Conservation (phyloP, 495 filamentous ascomycete genomes). For the Pyronema domesticum region DNA sequence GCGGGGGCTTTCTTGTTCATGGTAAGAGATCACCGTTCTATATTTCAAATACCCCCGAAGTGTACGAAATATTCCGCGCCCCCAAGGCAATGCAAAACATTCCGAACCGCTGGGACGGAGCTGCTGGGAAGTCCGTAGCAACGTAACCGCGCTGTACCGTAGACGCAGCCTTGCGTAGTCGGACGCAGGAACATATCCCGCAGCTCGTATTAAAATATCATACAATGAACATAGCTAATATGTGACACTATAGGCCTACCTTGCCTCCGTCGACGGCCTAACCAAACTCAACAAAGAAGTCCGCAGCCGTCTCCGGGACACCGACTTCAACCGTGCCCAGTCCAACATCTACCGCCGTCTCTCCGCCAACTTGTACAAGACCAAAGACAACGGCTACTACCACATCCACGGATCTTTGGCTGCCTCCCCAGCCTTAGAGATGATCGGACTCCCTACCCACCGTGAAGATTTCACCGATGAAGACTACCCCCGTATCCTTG, state of each 20-base stretch:
- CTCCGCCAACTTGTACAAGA: constrained; percentile 59
- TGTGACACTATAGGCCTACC: constrained; percentile 36
- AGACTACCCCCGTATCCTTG: constrained; percentile 47
- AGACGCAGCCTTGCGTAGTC: neutral
- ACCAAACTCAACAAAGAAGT: constrained; percentile 44
- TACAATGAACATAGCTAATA: neutral
- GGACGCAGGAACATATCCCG: neutral
- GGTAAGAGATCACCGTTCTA: neutral
- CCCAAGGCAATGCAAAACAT: neutral
- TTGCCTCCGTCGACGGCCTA: constrained; percentile 52
- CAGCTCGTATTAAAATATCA: too few relatives aligned
- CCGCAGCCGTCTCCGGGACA: constrained; percentile 51
- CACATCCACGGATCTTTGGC: constrained; percentile 67
- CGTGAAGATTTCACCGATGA: constrained; percentile 37
- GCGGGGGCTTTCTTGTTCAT: constrained; percentile 46
- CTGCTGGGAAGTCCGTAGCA: too few relatives aligned
- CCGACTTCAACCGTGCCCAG: constrained; percentile 51
- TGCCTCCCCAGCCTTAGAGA: constrained; percentile 46
- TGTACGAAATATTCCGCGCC: neutral
- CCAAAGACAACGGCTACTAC: constrained; percentile 46
- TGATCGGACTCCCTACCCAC: constrained; percentile 51
- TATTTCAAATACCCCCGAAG: neutral
- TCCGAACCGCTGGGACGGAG: too few relatives aligned
- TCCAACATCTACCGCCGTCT: constrained; percentile 55
- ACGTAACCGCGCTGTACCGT: neutral